Percentiles rank a stretch among this genome's conserved stretches.
Conservation (phyloP, 2,329 filamentous ascomycete species). For the Aspergillus jensenii region DNA sequence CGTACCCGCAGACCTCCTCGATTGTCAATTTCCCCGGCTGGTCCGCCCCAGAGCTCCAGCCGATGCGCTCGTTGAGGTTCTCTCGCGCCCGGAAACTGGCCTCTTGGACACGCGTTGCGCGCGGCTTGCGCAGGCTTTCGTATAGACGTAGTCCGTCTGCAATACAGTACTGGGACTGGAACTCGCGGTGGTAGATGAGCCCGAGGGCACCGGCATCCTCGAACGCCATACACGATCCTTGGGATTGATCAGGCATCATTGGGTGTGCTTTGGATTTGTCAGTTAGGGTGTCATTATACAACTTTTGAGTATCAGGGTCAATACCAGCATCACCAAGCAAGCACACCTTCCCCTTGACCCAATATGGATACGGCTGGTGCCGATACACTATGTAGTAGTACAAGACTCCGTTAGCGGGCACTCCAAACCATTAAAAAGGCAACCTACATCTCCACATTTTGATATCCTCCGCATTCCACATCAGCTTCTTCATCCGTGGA, state of each 20-base stretch:
- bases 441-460: conserved; percentile 26
- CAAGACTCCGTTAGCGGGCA: background rate
- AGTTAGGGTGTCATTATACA: too few relatives aligned
- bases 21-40: conserved; percentile 32
- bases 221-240: conserved; percentile 41
- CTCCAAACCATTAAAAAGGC: too few relatives aligned
- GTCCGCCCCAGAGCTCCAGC: conserved; percentile 27
- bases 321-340: conserved; percentile 30
- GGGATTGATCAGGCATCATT: conserved; percentile 34
- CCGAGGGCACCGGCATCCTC: conserved; percentile 44
- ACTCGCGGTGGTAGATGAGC: conserved; percentile 32
- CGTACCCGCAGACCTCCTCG: conserved; percentile 34
- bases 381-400: conserved; percentile 20
- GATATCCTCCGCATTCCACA: conserved; percentile 26
- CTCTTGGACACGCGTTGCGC: conserved; percentile 31
- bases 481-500: conserved; percentile 20
- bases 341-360: conserved; percentile 28
- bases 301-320: background rate
- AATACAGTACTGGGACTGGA: conserved; percentile 19
- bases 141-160: conserved; percentile 26
- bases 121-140: conserved; percentile 28
- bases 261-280: conserved; percentile 22
- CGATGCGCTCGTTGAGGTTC: conserved; percentile 30
- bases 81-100: conserved; percentile 28
- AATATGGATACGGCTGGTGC: conserved; percentile 30